A percentile compares a stretch with the other conserved stretches of the same genome.
phyloP scores from a whole-genome alignment of 805 yeast genomes.

The baker's yeast (Saccharomyces cerevisiae) region DNA sequence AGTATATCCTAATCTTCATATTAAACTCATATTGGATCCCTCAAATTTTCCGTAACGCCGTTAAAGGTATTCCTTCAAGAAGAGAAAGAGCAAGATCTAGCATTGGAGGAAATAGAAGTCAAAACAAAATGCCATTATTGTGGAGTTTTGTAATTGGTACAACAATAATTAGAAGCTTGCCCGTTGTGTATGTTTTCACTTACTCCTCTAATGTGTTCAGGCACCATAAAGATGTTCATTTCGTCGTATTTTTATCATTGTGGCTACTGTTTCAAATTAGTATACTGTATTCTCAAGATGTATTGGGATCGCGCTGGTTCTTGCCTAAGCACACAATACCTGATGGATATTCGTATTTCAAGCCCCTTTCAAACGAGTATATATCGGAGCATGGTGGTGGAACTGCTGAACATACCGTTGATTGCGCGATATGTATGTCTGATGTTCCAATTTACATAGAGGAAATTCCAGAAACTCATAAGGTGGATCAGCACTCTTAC shows the following conservation, averaged over 20 bases:
- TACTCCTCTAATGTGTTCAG: conserved; percentile 51
- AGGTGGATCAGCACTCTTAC: conserved; percentile 40
- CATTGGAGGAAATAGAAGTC: conserved; percentile 14
- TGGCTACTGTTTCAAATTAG: conserved; percentile 60
- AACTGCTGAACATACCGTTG: conserved; percentile 38
- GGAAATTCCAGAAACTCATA: conserved; percentile 27
- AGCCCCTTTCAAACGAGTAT: conserved; percentile 20
- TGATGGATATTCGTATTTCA: conserved; percentile 76
- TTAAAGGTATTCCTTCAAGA: conserved; percentile 26
- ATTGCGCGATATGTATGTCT: conserved; percentile 88
- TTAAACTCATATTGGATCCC: conserved; percentile 81
- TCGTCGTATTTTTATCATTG: conserved; percentile 37
- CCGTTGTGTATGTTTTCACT: conserved; percentile 55
- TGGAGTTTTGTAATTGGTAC: conserved; percentile 75
- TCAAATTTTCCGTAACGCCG: conserved; percentile 65
- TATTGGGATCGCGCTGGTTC: conserved; percentile 76
- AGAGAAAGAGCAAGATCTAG: conserved; percentile 12
- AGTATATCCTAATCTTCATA: conserved; percentile 42
- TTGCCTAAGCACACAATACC: conserved; percentile 67
- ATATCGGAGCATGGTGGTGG: conserved; percentile 28
- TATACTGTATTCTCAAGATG: conserved; percentile 52
- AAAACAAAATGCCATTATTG: conserved; percentile 46
- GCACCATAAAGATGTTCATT: conserved; percentile 53
- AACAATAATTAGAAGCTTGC: conserved; percentile 52
- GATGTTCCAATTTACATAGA: conserved; percentile 37